Evolutionary conservation across 208 protist species (phyloP).

Genomic region (Trypanosoma avium): DNA sequence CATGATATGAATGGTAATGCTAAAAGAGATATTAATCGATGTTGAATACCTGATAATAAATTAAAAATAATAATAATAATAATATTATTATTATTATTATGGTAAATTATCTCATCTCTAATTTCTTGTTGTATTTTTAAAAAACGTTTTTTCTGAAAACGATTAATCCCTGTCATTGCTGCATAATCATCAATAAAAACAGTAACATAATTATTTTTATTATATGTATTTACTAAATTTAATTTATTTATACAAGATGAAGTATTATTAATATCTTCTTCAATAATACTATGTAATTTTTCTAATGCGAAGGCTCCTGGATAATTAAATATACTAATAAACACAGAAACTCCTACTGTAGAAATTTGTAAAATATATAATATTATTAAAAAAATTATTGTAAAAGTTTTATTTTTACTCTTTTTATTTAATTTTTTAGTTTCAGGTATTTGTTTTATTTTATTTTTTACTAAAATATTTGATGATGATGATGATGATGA

Average conservation of each 20-base stretch:
- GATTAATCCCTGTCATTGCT: slow-evolving; percentile 49
- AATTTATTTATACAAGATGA: slow-evolving; percentile 11
- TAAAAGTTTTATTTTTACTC: not conserved
- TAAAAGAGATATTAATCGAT: slow-evolving; percentile 10
- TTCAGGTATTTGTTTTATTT: not conserved
- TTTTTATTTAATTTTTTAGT: not conserved
- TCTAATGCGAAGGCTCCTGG: slow-evolving; percentile 34
- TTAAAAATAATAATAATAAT: too few relatives aligned
- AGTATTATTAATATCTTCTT: slow-evolving; percentile 11
- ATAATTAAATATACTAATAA: slow-evolving; percentile 42
- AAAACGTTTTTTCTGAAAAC: slow-evolving; percentile 42
- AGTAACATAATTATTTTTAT: slow-evolving; percentile 17
- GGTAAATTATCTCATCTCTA: too few relatives aligned
- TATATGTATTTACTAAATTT: too few relatives aligned
- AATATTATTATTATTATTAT: not conserved
- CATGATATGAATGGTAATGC: slow-evolving; percentile 12
- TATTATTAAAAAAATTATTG: not conserved
- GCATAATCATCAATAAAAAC: slow-evolving; percentile 61
- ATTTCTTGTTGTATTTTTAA: too few relatives aligned
- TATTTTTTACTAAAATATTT: not conserved
- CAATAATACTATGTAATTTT: slow-evolving; percentile 27
- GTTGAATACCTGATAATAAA: too few relatives aligned
- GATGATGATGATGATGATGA: too few relatives aligned
- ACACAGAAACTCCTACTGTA: slow-evolving; percentile 33
- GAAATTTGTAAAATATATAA: slow-evolving; percentile 22